Percentiles rank a stretch among this genome's conserved stretches.
phyloP scores from a whole-genome alignment of 2,329 filamentous ascomycete species.

The Beauveria medogensis region DNA sequence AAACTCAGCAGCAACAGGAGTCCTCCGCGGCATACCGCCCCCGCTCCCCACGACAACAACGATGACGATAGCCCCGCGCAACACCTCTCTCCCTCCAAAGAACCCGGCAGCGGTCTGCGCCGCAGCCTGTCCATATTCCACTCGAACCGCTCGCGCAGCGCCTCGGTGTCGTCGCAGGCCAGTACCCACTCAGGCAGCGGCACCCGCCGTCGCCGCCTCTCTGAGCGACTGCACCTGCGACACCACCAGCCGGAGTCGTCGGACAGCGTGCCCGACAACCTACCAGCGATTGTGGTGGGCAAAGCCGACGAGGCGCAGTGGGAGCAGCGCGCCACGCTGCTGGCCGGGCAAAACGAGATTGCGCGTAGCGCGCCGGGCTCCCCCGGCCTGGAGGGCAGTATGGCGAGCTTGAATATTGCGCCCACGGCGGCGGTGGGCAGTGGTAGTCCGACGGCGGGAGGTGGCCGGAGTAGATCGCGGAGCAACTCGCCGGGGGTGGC shows the following conservation, averaged over 20 bases:
- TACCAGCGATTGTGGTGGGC: conserved; percentile 61
- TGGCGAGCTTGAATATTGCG: neutral
- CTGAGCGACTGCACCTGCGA: conserved; percentile 59
- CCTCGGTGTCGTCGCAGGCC: conserved; percentile 35
- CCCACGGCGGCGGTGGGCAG: conserved; percentile 20
- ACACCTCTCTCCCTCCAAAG: conserved; percentile 21
- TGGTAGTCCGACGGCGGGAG: conserved; percentile 18
- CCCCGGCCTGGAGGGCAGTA: conserved; percentile 17
- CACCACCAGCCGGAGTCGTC: conserved; percentile 52
- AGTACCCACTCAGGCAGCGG: conserved; percentile 23
- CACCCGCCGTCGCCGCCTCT: conserved; percentile 38
- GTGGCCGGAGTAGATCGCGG: neutral
- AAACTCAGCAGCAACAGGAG: conserved; percentile 18
- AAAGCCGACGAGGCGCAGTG: conserved; percentile 62
- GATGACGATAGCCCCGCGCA: conserved; percentile 19
- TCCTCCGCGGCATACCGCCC: neutral
- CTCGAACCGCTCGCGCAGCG: conserved; percentile 39
- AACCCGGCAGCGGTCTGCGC: conserved; percentile 24
- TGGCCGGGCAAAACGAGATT: conserved; percentile 58
- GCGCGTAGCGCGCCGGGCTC: conserved; percentile 35
- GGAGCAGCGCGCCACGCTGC: conserved; percentile 88
- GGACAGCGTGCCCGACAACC: conserved; percentile 66
- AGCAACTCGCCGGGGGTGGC: conserved; percentile 18
- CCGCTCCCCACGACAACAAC: conserved; percentile 16
- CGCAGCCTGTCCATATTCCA: conserved; percentile 40